Conservation (phyloP, 768 basidiomycete genomes). For the Obba rivulosa region DNA sequence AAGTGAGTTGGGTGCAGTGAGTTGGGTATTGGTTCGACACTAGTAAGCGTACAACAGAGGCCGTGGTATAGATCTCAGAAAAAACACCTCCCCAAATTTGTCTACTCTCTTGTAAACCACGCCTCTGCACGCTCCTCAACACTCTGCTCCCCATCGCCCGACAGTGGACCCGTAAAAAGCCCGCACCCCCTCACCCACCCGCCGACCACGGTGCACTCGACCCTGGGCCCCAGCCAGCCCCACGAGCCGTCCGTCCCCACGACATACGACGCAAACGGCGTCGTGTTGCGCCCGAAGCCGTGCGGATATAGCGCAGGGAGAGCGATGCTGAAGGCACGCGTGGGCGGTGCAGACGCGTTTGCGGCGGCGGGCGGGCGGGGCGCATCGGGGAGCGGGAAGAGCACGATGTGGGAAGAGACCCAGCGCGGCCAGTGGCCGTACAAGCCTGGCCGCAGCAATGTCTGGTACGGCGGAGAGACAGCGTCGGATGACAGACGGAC, state of each 20-base stretch:
- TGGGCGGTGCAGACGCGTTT: too few species aligned
- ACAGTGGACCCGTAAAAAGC: slow-evolving; percentile 5
- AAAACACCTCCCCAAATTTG: too few species aligned
- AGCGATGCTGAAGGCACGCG: slow-evolving; percentile 19
- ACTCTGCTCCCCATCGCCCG: slow-evolving; percentile 2
- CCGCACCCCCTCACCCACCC: slow-evolving; percentile 9
- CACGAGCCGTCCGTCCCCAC: neutral
- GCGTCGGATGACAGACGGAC: too few species aligned
- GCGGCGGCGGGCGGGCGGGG: slow-evolving; percentile 13
- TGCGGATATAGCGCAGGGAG: slow-evolving; percentile 26
- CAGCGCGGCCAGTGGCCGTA: slow-evolving; percentile 10
- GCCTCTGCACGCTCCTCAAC: slow-evolving; percentile 7
- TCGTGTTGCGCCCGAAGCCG: slow-evolving; percentile 27
- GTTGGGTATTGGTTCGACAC: too few species aligned
- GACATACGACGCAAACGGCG: slow-evolving; percentile 6
- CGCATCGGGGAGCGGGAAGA: neutral
- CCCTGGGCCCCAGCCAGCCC: neutral
- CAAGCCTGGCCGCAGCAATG: neutral
- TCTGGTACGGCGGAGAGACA: too few species aligned
- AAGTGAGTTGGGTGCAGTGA: too few species aligned
- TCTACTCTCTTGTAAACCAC: slow-evolving; percentile 14
- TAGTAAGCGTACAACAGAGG: too few species aligned
- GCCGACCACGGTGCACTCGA: neutral
- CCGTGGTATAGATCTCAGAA: too few species aligned
- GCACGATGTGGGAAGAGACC: slow-evolving; percentile 34